Evolutionary conservation across 2,329 filamentous ascomycete genomes (phyloP).

Genomic region (Celoporthe dispersa): DNA sequence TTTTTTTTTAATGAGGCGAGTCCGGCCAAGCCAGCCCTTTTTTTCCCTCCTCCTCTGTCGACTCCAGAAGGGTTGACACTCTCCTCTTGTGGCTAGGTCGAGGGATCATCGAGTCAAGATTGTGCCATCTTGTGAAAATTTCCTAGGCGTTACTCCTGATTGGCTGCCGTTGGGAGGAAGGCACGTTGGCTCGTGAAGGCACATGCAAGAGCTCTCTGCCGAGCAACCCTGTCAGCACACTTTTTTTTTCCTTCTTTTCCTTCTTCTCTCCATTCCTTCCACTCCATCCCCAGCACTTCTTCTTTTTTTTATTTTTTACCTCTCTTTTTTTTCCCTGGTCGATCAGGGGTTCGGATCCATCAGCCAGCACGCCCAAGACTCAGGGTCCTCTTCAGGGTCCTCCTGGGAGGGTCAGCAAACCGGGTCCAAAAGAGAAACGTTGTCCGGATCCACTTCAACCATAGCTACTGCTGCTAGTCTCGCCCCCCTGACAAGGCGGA

Average conservation of each 20-base stretch:
- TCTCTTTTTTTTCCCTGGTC: not conserved
- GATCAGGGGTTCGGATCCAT: not conserved
- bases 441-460: not conserved
- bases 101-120: slow-evolving; percentile 6
- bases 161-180: not conserved
- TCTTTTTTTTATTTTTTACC: not conserved
- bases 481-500: not conserved
- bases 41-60: not conserved
- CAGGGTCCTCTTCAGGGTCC: slow-evolving; percentile 8
- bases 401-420: not conserved
- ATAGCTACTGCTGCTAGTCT: not conserved
- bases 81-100: not conserved
- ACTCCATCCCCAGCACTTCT: too few species aligned
- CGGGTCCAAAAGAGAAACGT: not conserved
- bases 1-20: too few species aligned
- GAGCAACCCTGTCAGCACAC: not conserved
- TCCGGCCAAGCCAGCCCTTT: not conserved
- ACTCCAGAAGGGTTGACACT: slow-evolving; percentile 3
- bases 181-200: not conserved
- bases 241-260: not conserved
- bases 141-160: not conserved
- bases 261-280: not conserved
- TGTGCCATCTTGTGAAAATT: not conserved
- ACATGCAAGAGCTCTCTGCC: not conserved
- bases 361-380: not conserved